Base-by-base conservation (phyloP, 305 asterid genomes). In the Fraxinus nigra region DNA sequence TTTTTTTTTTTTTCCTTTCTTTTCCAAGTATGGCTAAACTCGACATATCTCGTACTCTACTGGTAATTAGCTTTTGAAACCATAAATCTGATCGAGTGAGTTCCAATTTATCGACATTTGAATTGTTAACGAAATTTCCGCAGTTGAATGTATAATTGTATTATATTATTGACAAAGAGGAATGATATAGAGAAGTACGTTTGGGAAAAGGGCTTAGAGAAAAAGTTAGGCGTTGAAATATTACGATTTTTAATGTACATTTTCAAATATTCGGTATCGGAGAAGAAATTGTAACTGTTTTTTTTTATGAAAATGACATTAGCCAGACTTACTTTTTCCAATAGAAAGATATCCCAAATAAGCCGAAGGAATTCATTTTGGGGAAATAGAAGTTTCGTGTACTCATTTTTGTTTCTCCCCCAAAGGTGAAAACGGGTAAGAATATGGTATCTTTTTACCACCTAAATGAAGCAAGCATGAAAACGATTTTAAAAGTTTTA, bases 391-490 rank as follows among this genome's bases (percentile, higher is more conserved):
- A 72, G 59, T 37, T 38, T 67, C 20, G 24, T 16, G 30, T 24
- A 72, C 75, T 56, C 67, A 26, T 11, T 63, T 61, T 24, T 16
- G n/a, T 34, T 38, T 74, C 79, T 38, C 54, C 76, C 76, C 72
- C 65, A 79, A 82, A 51, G 56, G 61, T 34, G 48, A 84, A 56
- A 77, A 77, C 54, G 51, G 77, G 43, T 16, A 7, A 72, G 22
- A 51, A 51, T n/a, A 51, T 51, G 61, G 22, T 51, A 51, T 16
- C 61, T 51, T 51, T 51, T 4, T 4, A 16, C 61, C 61, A 61
- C 70, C 14, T 8, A 61, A 61, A 61, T 61, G 33, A 22, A 30
- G 72, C 28, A 72, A 59, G 78, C 79, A 65, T 22, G 65, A 80
- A 51, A 51, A 77, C 78, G 43, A 74, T 61, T n/a, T 70, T 69